A percentile compares a stretch with the other conserved stretches of the same genome.
phyloP scores from a whole-genome alignment of 129 eudicot species.

The Heracleum sosnowskyi region DNA sequence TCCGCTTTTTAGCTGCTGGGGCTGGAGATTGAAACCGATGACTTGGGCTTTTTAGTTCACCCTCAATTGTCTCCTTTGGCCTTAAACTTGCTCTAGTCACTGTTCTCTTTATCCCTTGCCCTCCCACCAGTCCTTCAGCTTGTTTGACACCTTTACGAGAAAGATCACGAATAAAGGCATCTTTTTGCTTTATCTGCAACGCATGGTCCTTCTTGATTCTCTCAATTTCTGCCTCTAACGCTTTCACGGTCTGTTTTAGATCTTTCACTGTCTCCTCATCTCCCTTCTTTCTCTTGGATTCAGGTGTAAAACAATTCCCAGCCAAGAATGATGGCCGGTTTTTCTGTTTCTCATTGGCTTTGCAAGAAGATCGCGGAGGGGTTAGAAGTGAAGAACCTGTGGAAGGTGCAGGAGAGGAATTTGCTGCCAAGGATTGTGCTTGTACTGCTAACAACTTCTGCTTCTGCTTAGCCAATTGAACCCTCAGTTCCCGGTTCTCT shows the following conservation, averaged over 20 bases:
- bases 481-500: slow-evolving; percentile 69
- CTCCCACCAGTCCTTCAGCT: slow-evolving; percentile 16
- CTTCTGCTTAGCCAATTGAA: slow-evolving; percentile 67
- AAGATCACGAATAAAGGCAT: slow-evolving; percentile 52
- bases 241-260: slow-evolving; percentile 47
- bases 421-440: slow-evolving; percentile 63
- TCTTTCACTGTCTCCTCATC: slow-evolving; percentile 41
- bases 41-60: slow-evolving; percentile 58
- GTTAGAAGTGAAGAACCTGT: slow-evolving; percentile 46
- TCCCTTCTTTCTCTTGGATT: slow-evolving; percentile 49
- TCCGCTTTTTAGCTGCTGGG: slow-evolving; percentile 61
- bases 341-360: slow-evolving; percentile 43
- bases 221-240: slow-evolving; percentile 52
- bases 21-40: slow-evolving; percentile 62
- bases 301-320: slow-evolving; percentile 59
- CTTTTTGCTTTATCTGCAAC: slow-evolving; percentile 58
- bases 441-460: slow-evolving; percentile 57
- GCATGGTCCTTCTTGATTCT: slow-evolving; percentile 62
- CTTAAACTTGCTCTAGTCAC: slow-evolving; percentile 35
- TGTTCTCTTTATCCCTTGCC: slow-evolving; percentile 25
- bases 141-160: slow-evolving; percentile 35
- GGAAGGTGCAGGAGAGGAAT: slow-evolving; percentile 61
- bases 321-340: slow-evolving; percentile 43
- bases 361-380: slow-evolving; percentile 47
- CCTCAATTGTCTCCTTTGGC: slow-evolving; percentile 36